phyloP scores from a whole-genome alignment of 257 asterid species.

The Nemophila menziesii region DNA sequence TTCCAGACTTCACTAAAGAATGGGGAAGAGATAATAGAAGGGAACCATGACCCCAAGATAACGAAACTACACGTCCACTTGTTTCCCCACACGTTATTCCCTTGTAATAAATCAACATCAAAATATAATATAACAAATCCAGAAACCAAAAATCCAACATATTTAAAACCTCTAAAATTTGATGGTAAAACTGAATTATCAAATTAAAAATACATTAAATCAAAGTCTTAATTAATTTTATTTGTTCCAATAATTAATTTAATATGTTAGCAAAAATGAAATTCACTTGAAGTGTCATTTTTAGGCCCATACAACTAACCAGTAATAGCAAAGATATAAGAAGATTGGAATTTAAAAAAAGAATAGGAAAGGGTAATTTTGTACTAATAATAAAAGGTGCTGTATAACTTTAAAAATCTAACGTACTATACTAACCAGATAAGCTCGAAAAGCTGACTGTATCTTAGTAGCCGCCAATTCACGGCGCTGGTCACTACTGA shows the following conservation, averaged over 20 bases:
- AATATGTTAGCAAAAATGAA: too few species aligned
- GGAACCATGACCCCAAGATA: conserved; percentile 1
- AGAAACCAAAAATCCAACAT: not conserved
- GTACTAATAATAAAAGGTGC: not conserved
- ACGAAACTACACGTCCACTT: conserved; percentile 6
- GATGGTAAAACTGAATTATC: not conserved
- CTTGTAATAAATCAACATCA: not conserved
- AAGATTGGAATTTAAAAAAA: not conserved
- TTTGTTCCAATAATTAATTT: too few species aligned
- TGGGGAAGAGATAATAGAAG: not conserved
- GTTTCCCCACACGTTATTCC: not conserved
- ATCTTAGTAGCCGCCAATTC: conserved; percentile 64
- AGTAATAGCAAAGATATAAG: too few species aligned
- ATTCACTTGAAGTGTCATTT: too few species aligned
- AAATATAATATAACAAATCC: not conserved
- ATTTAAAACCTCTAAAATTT: too few species aligned
- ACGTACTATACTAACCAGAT: conserved; percentile 54
- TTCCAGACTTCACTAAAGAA: too few species aligned
- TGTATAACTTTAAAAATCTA: not conserved
- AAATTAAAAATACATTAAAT: too few species aligned
- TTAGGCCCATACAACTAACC: too few species aligned
- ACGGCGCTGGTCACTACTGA: conserved; percentile 32
- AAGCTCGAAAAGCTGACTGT: conserved; percentile 91
- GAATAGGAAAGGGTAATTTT: not conserved
- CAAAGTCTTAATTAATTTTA: too few species aligned